Evolutionary conservation across 257 asterid species (phyloP).

Genomic region (Solanum sparsipilum): DNA sequence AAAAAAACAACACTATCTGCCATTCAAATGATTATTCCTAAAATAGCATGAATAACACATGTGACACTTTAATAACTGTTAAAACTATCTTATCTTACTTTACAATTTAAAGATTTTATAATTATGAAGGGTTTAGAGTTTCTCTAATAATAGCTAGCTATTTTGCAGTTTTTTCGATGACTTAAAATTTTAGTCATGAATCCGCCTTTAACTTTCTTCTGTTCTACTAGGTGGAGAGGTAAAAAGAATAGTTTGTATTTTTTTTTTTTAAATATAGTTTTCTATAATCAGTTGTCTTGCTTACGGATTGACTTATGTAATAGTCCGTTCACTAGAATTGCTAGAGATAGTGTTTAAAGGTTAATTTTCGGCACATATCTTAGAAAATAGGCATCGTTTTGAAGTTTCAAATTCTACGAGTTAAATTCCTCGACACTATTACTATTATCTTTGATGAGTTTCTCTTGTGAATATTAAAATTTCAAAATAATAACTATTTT

Average conservation of each 20-base stretch:
- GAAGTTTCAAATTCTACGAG: background rate
- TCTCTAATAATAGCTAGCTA: background rate
- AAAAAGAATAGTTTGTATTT: background rate
- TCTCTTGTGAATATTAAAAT: background rate
- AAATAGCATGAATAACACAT: background rate
- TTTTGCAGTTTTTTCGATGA: background rate
- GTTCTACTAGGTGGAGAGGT: background rate
- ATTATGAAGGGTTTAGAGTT: background rate
- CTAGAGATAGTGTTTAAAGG: background rate
- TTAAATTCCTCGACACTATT: background rate
- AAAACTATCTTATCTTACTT: background rate
- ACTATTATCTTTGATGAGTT: background rate
- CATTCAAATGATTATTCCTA: background rate
- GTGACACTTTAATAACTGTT: background rate
- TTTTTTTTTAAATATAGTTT: background rate
- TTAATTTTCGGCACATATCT: background rate
- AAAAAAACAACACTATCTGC: background rate
- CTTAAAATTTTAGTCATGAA: background rate
- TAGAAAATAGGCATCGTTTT: background rate
- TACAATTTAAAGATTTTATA: background rate
- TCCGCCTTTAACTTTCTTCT: background rate
- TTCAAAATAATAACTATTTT: background rate
- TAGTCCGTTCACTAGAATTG: background rate
- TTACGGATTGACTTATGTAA: background rate
- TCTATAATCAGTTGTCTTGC: background rate